Evolutionary conservation across 75 land plant genomes (phyloP).

Genomic region (Chamaecyparis obtusa): DNA sequence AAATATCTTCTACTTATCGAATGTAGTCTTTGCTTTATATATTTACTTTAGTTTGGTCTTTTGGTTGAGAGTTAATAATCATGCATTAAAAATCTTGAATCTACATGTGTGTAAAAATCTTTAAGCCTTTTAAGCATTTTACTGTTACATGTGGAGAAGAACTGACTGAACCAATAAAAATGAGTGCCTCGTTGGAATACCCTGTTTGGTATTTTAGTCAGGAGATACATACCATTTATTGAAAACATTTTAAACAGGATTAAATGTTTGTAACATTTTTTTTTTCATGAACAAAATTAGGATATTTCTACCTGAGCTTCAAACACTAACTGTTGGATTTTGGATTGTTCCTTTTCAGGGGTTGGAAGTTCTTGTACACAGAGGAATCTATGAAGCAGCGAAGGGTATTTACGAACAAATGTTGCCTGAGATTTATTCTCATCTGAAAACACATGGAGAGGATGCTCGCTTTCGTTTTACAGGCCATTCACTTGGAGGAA

Average conservation of each 20-base stretch:
- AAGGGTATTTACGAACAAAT: constrained; percentile 84
- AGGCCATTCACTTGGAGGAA: constrained; percentile 97
- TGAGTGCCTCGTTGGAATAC: neutral
- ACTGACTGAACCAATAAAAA: neutral
- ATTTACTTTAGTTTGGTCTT: too few relatives aligned
- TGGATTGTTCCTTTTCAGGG: constrained; percentile 33
- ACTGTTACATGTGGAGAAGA: neutral
- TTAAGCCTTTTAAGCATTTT: neutral
- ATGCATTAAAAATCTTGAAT: neutral
- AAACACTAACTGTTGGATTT: neutral
- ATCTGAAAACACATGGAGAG: constrained; percentile 54
- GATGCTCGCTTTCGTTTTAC: constrained; percentile 69
- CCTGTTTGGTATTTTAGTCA: neutral
- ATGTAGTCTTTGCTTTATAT: too few relatives aligned
- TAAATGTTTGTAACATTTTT: neutral
- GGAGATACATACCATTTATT: neutral
- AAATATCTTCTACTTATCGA: too few relatives aligned
- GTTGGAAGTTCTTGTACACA: constrained; percentile 73
- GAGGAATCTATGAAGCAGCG: constrained; percentile 96
- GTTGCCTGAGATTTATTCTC: constrained; percentile 66
- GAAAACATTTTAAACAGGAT: neutral
- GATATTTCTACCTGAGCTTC: neutral
- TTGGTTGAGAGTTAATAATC: neutral
- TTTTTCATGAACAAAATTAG: neutral
- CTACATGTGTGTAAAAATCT: neutral